Evolutionary conservation across 2,329 filamentous ascomycete species (phyloP).

Genomic region (Hymenoscyphus linearis): DNA sequence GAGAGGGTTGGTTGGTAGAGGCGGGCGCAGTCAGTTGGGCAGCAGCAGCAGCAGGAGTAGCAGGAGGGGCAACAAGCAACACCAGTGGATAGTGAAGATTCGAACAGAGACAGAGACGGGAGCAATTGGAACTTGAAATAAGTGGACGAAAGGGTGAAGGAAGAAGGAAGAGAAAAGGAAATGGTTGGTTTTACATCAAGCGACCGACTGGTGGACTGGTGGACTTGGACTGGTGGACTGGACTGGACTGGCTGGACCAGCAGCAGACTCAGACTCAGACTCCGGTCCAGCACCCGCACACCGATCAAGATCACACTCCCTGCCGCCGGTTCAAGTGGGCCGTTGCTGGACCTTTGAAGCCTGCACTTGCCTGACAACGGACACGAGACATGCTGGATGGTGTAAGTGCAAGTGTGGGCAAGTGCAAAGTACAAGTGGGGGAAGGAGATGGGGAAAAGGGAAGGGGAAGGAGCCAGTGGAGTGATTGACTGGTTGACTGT

Average conservation of each 20-base stretch:
- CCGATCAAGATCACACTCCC: not conserved
- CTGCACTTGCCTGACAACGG: not conserved
- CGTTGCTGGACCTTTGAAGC: not conserved
- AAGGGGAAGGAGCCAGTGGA: too few relatives aligned
- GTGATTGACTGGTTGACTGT: too few relatives aligned
- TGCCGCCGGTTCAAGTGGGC: not conserved
- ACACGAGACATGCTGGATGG: not conserved
- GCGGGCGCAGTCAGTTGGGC: too few relatives aligned
- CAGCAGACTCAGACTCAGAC: not conserved
- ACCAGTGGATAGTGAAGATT: not conserved
- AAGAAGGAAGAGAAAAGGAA: not conserved
- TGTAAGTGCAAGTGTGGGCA: not conserved
- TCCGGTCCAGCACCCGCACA: not conserved
- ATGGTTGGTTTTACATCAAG: not conserved
- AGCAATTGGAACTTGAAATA: too few relatives aligned
- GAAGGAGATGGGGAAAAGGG: too few relatives aligned
- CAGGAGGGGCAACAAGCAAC: not conserved
- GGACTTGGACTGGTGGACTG: too few relatives aligned
- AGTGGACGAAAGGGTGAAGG: not conserved
- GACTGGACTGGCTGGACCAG: not conserved
- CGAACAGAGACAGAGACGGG: too few relatives aligned
- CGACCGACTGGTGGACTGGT: too few relatives aligned
- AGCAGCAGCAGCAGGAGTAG: not conserved
- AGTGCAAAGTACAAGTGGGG: not conserved
- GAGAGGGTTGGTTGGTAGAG: not conserved